Evolutionary conservation across 371 early-diverging fungal species (phyloP), one percentile per base, ranked within the genome.

Genomic region (Thermomucor indicae-seudaticae): DNA sequence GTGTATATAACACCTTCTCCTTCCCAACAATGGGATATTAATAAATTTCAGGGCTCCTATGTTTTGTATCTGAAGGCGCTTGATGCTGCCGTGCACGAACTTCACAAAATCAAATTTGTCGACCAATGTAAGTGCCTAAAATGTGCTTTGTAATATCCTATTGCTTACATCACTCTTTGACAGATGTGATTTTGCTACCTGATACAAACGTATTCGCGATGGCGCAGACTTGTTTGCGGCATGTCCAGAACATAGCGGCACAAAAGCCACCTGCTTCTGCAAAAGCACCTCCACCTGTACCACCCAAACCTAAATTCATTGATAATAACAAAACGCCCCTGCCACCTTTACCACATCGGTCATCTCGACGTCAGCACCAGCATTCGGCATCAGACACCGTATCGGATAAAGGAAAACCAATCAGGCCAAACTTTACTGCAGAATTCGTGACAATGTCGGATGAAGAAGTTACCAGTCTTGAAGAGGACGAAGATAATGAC

Each of bases 1-100:
- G 16, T 37, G 11, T 42, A 45, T 29, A 43, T 37, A 14, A 1
- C 38, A 48, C 10, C 12, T 17, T 19, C 37, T 11, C 7, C 16
- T 37, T 12, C 19, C 3, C 29, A 35, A n/a, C 31, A 12, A n/a
- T 6, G 22, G 6, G n/a, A 14, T 38, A 7, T 20, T 6, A 28
- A 2, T 45, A 4, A 6, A 4, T 35, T 22, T 29, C 50, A 72
- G 70, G 52, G 44, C 35, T 66, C 72, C 14, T 75, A 65, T 56
- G 58, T 63, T 3, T 42, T 63, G 29, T 71, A 68, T 44, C 55
- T 75, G 22, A 52, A 71, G 50, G 71, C 72, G 7, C 43, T 71
- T 17, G 37, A 60, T 28, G 47, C 56, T 27, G 60, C 62, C 19
- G 20, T 66, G 12, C 40, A 60, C 25, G 67, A 75, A 51, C 60